Evolutionary conservation across 306 rosid genomes (phyloP).

Genomic region (Corylus avellana): DNA sequence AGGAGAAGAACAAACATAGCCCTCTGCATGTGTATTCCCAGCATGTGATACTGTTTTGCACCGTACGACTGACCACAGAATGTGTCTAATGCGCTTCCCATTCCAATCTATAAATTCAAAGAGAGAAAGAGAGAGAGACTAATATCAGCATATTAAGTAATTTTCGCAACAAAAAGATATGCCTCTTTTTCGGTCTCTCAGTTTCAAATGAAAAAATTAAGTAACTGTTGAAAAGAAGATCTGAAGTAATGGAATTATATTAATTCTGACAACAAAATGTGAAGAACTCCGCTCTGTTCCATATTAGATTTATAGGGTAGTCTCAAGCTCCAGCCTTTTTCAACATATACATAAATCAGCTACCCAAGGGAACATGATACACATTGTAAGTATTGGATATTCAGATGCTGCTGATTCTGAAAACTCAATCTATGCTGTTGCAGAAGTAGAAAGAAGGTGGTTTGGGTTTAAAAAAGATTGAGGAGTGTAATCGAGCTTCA

Average conservation of each 20-base stretch:
- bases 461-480: too few relatives aligned
- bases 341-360: not conserved
- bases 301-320: not conserved
- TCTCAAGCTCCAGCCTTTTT: not conserved
- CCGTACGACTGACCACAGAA: constrained; percentile 52
- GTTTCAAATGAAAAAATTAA: not conserved
- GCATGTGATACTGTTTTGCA: constrained; percentile 41
- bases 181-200: not conserved
- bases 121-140: not conserved
- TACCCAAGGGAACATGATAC: not conserved
- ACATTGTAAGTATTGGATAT: not conserved
- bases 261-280: not conserved
- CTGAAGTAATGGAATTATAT: not conserved
- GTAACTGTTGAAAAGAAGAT: not conserved
- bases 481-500: too few relatives aligned
- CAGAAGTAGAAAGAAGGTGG: too few relatives aligned
- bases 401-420: not conserved
- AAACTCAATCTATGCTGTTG: too few relatives aligned
- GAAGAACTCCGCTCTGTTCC: not conserved
- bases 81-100: constrained; percentile 53
- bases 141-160: not conserved
- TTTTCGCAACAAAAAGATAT: not conserved
- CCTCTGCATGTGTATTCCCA: constrained; percentile 47
- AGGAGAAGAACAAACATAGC: constrained; percentile 48
- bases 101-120: constrained; percentile 29